phyloP scores from a whole-genome alignment of 192 early-diverging fungal genomes.

The Dissophora globulifera region DNA sequence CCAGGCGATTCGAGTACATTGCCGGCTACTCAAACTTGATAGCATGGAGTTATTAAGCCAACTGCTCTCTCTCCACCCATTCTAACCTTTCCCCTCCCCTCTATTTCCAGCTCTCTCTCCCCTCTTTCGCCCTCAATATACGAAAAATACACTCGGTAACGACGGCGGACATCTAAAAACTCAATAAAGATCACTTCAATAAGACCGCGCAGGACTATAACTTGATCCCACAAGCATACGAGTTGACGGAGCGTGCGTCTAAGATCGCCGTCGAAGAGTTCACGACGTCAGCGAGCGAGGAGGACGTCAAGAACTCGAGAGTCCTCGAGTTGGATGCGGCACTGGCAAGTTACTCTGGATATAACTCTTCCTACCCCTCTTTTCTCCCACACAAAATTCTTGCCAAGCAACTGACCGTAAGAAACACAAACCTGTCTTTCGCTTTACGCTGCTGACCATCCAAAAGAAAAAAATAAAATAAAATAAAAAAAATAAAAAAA shows the following conservation, averaged over 20 bases:
- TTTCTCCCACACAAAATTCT: neutral
- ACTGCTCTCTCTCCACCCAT: no score
- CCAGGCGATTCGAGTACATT: no score
- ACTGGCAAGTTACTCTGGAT: neutral
- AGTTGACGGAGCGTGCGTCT: constrained; percentile 12
- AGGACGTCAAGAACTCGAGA: constrained; percentile 18
- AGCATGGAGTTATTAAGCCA: no score
- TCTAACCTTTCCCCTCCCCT: no score
- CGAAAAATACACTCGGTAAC: no score
- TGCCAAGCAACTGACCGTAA: neutral
- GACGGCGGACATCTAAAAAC: constrained; percentile 6
- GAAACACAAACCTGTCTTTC: neutral
- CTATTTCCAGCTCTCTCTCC: no score
- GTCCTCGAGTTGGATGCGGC: constrained; percentile 26
- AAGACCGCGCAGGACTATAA: constrained; percentile 22
- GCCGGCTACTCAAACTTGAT: no score
- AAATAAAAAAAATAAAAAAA: no score
- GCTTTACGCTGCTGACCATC: neutral
- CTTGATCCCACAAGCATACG: constrained; percentile 11
- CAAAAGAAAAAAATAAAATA: no score
- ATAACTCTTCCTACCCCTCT: neutral
- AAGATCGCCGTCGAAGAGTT: constrained; percentile 17
- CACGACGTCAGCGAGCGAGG: constrained; percentile 6
- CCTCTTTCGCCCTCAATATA: no score
- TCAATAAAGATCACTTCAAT: constrained; percentile 41